Conservation (phyloP, 306 rosid species). For the Begonia masoniana region DNA sequence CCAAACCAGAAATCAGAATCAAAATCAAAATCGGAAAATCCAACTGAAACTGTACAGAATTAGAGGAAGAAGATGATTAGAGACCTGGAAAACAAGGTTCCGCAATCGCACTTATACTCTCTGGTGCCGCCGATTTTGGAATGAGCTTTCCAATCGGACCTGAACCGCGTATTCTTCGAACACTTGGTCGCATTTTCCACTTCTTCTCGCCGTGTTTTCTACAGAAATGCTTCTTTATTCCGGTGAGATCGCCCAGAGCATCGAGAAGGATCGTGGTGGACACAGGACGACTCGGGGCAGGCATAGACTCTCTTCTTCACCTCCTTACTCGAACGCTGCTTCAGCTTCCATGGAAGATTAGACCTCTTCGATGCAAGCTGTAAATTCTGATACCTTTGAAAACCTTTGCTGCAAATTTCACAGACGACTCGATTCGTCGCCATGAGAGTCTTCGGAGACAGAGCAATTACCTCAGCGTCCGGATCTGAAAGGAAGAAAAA, state of each 20-base stretch:
- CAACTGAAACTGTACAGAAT: background rate
- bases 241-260: conserved; percentile 88
- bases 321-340: conserved; percentile 70
- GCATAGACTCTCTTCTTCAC: conserved; percentile 84
- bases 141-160: conserved; percentile 98
- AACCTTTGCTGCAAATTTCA: conserved; percentile 89
- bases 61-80: too few species aligned
- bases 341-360: conserved; percentile 86
- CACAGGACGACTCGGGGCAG: conserved; percentile 74
- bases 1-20: conserved; percentile 9
- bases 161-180: conserved; percentile 87
- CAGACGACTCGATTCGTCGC: conserved; percentile 86
- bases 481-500: conserved; percentile 43
- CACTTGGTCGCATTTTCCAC: conserved; percentile 97
- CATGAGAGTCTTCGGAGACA: conserved; percentile 73
- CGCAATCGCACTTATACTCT: conserved; percentile 95
- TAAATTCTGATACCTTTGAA: conserved; percentile 92
- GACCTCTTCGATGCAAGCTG: conserved; percentile 91
- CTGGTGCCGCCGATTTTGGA: conserved; percentile 76
- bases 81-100: conserved; percentile 66
- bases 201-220: conserved; percentile 94
- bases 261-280: conserved; percentile 82
- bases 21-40: conserved; percentile 15
- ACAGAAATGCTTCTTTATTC: conserved; percentile 88
- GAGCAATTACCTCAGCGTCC: conserved; percentile 85